Base-by-base conservation (phyloP, 176 grass and related monocot species). In the Puccinellia tenuiflora region DNA sequence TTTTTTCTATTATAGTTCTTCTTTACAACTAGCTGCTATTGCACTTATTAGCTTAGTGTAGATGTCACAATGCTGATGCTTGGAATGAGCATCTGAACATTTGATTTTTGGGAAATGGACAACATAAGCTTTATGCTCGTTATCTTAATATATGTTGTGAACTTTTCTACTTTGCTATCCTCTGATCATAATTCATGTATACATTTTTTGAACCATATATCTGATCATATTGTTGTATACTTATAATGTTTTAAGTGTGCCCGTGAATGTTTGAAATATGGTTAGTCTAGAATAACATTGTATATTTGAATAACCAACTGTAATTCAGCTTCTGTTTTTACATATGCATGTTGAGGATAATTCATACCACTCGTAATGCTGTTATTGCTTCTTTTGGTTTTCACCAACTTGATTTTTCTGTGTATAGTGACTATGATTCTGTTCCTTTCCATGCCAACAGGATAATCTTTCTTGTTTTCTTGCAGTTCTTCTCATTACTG, bases 401-500 rank as follows among this genome's bases (percentile, higher is more conserved):
- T 84, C 35, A 26, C 38, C 30, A 80, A 29, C 81, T 54, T 90
- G 45, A 82, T 25, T 85, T 80, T 68, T 29, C n/a, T 88, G 68
- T 81, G 34, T 40, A 26, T 20, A 72, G 53, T 68, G 29, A n/a
- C 33, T 34, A 53, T 7, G 12, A n/a, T 60, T 77, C 78, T 79
- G 14, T 90, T 90, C 82, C 33, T 40, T 81, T 63, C 22, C 79
- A 34, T 75, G 31, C 28, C 38, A 69, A 47, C 81, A 35, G 16
- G 40, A 46, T 84, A 66, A 84, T 5, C 24, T 69, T 82, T 65
- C 22, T 92, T 85, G 43, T 56, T 56, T 73, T 74, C 15, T 81
- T 90, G 79, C 85, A 95, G 96, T 98, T 93, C 83, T 95, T 98
- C 62, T 98, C 93, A 6, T 81, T 98, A 82, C 82, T 88, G 73